phyloP scores from a whole-genome alignment of 2,329 filamentous ascomycete genomes.

The Aspergillus vadensis region DNA sequence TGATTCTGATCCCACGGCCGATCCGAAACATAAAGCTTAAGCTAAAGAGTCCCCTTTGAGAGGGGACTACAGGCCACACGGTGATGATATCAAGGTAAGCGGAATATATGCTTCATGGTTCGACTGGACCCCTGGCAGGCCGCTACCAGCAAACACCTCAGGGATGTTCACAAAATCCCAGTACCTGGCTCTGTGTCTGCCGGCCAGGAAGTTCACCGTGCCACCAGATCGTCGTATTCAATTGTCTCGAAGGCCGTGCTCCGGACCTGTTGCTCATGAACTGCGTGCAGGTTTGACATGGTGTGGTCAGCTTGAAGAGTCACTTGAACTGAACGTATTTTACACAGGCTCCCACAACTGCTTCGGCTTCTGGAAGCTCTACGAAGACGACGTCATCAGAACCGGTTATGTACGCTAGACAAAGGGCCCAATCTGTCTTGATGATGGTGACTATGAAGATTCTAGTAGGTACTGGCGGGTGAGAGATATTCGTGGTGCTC shows the following conservation, averaged over 20 bases:
- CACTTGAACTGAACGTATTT: constrained; percentile 31
- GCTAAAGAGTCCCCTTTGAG: too few relatives aligned
- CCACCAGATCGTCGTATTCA: constrained; percentile 55
- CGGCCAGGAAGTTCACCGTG: constrained; percentile 58
- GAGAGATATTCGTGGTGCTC: background rate
- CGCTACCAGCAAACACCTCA: too few relatives aligned
- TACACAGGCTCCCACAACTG: constrained; percentile 30
- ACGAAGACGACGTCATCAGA: constrained; percentile 59
- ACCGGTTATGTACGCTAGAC: constrained; percentile 54
- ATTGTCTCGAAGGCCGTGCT: constrained; percentile 55
- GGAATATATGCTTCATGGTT: too few relatives aligned
- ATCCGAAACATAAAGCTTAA: too few relatives aligned
- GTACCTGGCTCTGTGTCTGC: constrained; percentile 44
- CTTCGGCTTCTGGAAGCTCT: constrained; percentile 36
- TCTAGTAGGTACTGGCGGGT: constrained; percentile 13
- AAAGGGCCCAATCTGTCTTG: constrained; percentile 61
- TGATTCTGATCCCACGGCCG: too few relatives aligned
- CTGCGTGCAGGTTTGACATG: constrained; percentile 45
- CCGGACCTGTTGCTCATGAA: constrained; percentile 54
- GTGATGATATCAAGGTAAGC: too few relatives aligned
- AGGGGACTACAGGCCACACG: too few relatives aligned
- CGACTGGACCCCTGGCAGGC: too few relatives aligned
- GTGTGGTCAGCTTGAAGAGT: constrained; percentile 24
- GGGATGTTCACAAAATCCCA: too few relatives aligned
- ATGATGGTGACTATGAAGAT: constrained; percentile 48